phyloP scores from a whole-genome alignment of 2,329 filamentous ascomycete genomes.

The Myotisia sp. region DNA sequence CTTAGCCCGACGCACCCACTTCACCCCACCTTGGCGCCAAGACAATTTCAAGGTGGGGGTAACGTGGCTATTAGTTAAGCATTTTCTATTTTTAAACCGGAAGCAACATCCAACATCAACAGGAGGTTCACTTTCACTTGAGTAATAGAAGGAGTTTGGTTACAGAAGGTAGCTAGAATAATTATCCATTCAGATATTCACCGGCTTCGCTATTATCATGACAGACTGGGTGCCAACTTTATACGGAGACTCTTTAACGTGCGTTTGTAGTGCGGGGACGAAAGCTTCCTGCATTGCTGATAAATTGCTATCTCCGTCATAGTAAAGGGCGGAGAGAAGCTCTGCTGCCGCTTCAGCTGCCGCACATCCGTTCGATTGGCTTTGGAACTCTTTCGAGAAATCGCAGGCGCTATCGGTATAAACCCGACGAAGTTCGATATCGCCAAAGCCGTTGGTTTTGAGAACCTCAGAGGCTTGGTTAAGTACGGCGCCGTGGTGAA shows the following conservation, averaged over 20 bases:
- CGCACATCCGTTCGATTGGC: too few species aligned
- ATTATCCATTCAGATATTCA: too few species aligned
- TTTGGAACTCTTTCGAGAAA: not conserved
- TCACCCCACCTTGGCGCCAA: too few species aligned
- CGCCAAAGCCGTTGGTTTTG: not conserved
- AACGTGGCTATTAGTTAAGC: too few species aligned
- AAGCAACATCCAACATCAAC: too few species aligned
- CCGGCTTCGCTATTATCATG: slow-evolving; percentile 1
- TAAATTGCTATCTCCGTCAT: not conserved
- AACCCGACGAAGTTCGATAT: not conserved
- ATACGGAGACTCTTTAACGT: slow-evolving; percentile 1
- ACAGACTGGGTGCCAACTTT: slow-evolving; percentile 1
- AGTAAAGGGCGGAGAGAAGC: slow-evolving; percentile 2
- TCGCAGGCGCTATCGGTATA: not conserved
- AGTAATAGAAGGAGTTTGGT: too few species aligned
- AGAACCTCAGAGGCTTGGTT: not conserved
- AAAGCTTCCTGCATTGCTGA: slow-evolving; percentile 4
- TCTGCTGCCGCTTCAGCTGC: too few species aligned
- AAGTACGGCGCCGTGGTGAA: slow-evolving; percentile 5
- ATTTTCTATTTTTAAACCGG: too few species aligned
- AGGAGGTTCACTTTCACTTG: too few species aligned
- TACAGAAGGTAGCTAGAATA: too few species aligned
- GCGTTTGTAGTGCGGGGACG: slow-evolving; percentile 2
- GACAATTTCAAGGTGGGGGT: too few species aligned
- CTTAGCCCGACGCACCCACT: too few species aligned